phyloP scores from a whole-genome alignment of 768 basidiomycete genomes.

The Russula earlei region DNA sequence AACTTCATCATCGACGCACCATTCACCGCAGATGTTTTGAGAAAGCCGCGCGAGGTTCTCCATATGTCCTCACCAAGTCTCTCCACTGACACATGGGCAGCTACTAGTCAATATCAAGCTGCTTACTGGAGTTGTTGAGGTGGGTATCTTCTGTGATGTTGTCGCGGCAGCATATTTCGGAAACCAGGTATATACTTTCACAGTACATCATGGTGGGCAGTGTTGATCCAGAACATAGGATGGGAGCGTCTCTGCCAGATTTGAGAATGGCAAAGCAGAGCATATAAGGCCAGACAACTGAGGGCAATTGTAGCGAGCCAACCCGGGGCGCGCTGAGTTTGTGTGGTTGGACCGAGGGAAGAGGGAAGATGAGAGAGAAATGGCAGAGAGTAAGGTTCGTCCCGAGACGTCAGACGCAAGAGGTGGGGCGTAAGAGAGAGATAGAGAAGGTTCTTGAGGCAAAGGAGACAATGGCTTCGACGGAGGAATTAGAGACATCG shows the following conservation, averaged over 20 bases:
- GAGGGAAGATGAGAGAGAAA: too few relatives aligned
- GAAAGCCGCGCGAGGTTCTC: constrained; percentile 39
- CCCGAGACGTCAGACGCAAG: too few relatives aligned
- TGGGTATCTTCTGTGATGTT: constrained; percentile 91
- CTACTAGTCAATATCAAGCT: constrained; percentile 78
- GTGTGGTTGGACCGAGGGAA: too few relatives aligned
- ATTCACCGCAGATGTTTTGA: constrained; percentile 61
- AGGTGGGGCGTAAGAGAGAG: too few relatives aligned
- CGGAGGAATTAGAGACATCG: too few relatives aligned
- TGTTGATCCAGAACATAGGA: constrained; percentile 5
- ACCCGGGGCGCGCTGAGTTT: too few relatives aligned
- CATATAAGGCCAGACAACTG: constrained; percentile 4
- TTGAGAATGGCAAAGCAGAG: not conserved
- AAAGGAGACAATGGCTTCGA: too few relatives aligned
- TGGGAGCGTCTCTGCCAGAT: constrained; percentile 8
- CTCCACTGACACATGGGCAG: constrained; percentile 30
- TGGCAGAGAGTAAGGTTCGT: too few relatives aligned
- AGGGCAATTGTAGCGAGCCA: too few relatives aligned
- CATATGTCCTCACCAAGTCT: constrained; percentile 32
- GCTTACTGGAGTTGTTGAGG: constrained; percentile 97
- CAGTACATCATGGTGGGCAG: not conserved
- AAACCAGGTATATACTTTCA: constrained; percentile 45
- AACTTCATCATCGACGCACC: constrained; percentile 98
- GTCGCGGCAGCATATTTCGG: constrained; percentile 97
- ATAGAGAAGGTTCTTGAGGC: too few relatives aligned